Base-by-base conservation (phyloP, 2,329 filamentous ascomycete species). In the Chrysoporthe puriensis region DNA sequence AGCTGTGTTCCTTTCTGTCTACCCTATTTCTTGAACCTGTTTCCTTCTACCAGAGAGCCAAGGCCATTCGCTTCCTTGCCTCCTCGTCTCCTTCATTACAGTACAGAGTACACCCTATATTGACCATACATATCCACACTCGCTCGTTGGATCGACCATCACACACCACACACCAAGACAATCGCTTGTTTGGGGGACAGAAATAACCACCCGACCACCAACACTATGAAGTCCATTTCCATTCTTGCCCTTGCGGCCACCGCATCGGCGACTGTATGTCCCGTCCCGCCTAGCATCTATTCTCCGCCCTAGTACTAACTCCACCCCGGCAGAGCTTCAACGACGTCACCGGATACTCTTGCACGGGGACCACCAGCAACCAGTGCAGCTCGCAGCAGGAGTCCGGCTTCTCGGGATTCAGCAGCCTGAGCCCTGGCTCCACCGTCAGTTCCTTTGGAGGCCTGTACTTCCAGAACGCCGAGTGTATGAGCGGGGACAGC, bases 311-410 rank as follows among this genome's bases (percentile, higher is more conserved):
- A 13, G 48, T 57, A 50, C 66, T 70, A 14, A 66, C 61, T 54
- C 75, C 75, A 8, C 40, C 13, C 40, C 6, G 69, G 66, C 73
- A 69, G 67, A 65, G 63, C 62, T 69, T 66, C 64, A 68, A 71
- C 62, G 64, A 74, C 34, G 81, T 82, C 62, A 73, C 76, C 65
- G 76, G 83, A 69, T 96, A 89, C 84, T 83, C 83, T 61, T 90
- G 85, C 78, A 93, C 93, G 14, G 80, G 82, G 68, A 93, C 92
- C 84, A 88, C 86, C 75, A 82, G 93, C 82, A 96, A 96, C 83
- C 80, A 90, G 74, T 97, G 95, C 80, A 88, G 86, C 68, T 77
- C 85, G n/a, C 79, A 88, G 72, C 92, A 96, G 81, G 80, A 85
- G 71, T 72, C 75, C 32, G 94, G 93, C 32, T 43, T 65, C 57